Base-by-base conservation (phyloP, 257 asterid species). In the Cordia subcordata region DNA sequence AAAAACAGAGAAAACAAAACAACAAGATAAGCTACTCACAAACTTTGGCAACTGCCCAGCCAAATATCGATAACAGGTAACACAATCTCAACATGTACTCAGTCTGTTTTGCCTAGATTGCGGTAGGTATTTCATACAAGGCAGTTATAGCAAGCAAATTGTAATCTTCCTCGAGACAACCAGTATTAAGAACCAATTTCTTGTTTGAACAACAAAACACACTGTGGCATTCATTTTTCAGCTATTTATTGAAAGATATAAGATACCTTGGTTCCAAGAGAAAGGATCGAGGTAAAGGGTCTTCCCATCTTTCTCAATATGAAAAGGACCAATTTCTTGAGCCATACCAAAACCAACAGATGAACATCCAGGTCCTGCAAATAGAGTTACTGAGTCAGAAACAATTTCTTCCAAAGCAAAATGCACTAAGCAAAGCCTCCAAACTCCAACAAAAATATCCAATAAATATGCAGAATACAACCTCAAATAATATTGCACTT, bases 301-400 rank as follows among this genome's bases (percentile, higher is more conserved):
- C 81, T 84, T 82, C 63, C 99, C 99, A 75, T 88, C 94, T 77
- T 86, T 84, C 82, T 88, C 94, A 37, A 92, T 75, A 70, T 92
- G 99, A 57, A 92, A 82, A 49, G 99, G 99, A 55, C 96, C 99
- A 61, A 92, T 45, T 73, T 92, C 96, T 84, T 92, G 96, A 55
- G 89, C 99, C 55, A 86, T 82, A 58, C 99, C 99, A 77, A 3
- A 86, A 50, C 87, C 99, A 75, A 88, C 75, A 13, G 96, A 92
- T 35, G 99, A 92, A 62, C 99, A 92, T 67, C 96, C 99, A n/a
- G 99, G 99, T 61, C 99, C 99, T 88, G 74, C 35, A 70, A 61
- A 71, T n/a, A 60, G 46, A 38, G 37, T 20, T 9, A 57, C 37
- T 38, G 19, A 27, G n/a, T 74, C 55, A 67, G 35, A 49, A 65